These are phyloP conservation scores for Barnettozyma populi DNA, from an alignment of 805 yeast species.

Conservation along the genomic window DNA sequence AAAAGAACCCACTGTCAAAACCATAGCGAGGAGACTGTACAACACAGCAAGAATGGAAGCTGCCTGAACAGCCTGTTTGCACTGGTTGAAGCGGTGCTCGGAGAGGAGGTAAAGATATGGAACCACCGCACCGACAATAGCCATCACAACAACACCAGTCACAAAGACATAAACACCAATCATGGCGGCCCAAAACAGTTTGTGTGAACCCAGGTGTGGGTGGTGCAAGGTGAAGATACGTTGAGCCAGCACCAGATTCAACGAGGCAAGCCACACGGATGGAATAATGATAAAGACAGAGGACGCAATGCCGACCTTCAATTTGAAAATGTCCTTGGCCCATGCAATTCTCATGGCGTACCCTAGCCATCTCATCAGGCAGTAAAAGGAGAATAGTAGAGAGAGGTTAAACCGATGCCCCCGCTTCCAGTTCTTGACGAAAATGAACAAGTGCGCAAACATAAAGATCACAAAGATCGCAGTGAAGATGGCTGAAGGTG, in stretches of 20 bases:
- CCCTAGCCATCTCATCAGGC: conserved; percentile 50
- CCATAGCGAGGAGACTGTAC: conserved; percentile 50
- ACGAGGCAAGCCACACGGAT: conserved; percentile 50
- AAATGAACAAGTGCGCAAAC: conserved; percentile 43
- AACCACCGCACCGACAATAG: conserved; percentile 55
- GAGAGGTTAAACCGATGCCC: conserved; percentile 59
- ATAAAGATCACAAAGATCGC: conserved; percentile 46
- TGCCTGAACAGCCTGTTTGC: conserved; percentile 49
- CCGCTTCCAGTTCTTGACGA: conserved; percentile 40
- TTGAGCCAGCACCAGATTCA: conserved; percentile 63
- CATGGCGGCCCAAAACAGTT: conserved; percentile 47
- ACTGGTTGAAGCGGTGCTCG: conserved; percentile 39
- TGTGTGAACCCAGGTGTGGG: conserved; percentile 58
- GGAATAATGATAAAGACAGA: conserved; percentile 54
- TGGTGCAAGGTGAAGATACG: conserved; percentile 74
- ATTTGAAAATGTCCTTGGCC: conserved; percentile 44
- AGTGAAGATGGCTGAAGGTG: conserved; percentile 53
- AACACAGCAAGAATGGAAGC: conserved; percentile 41
- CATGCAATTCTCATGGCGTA: conserved; percentile 54
- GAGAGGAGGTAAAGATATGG: conserved; percentile 56
- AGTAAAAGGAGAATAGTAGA: conserved; percentile 48
- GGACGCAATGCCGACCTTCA: conserved; percentile 49
- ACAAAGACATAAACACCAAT: conserved; percentile 47
- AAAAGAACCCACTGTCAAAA: conserved; percentile 46
- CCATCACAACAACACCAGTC: conserved; percentile 56